Base-by-base conservation (phyloP, 2,329 filamentous ascomycete genomes). In the Basipetospora sp. region DNA sequence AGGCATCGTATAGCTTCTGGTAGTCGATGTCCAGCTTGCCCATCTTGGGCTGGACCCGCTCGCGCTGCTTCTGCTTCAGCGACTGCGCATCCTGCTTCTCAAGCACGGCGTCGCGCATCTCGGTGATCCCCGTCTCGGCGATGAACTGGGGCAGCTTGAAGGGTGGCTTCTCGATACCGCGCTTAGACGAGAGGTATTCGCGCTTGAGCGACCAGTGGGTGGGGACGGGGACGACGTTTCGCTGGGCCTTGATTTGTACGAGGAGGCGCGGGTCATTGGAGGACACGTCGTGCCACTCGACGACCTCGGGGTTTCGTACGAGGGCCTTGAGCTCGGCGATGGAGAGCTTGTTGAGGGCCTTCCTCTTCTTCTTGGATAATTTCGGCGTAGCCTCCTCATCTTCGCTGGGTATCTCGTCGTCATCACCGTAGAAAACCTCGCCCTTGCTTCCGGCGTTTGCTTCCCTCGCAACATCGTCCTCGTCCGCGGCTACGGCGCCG, bases 21-120 rank as follows among this genome's bases (percentile, higher is more conserved):
- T 98, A 98, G 58, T 98, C 90, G 47, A 98, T 96, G 56, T 98
- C 90, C 36, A 98, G 69, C 57, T 90, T 92, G 44, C 90, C 90
- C 72, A 94, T 90, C 62, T 96, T 96, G 19, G 86, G 86, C 44
- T 86, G 79, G 10, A 98, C 90, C 32, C 90, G 73, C 58, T 94
- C 90, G 34, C 90, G 75, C 61, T 94, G 87, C 58, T 93, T 94
- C 56, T 94, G 87, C 60, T 94, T 94, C 48, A 98, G 64, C 1
- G 75, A 80, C 48, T 90, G 83, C 51, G 93, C 80, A 36, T 87
- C 86, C 56, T 96, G 86, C 58, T 98, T 96, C 58, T 96, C 90
- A 32, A 96, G 62, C 0, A 92, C 86, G 3, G 90, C 88, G 54
- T 96, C 90, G 47, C 90, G 79, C 90, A 98, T 98, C 63, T 96